These are phyloP conservation scores for Ogataea philodendri DNA, from an alignment of 805 yeast genomes.

Conservation along the genomic window DNA sequence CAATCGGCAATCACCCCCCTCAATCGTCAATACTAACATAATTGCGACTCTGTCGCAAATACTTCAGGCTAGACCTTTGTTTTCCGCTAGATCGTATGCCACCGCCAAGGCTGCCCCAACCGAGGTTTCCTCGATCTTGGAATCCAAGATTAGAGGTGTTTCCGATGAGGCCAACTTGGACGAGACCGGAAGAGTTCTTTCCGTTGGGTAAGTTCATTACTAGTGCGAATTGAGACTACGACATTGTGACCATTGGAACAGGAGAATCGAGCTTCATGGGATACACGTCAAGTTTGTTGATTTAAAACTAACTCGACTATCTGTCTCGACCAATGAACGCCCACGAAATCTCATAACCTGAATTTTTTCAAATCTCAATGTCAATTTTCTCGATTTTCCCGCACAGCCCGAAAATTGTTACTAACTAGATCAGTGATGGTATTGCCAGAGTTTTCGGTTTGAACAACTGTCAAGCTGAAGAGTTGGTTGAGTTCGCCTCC, in stretches of 20 bases:
- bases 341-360: constrained; percentile 31
- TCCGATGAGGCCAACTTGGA: constrained; percentile 95
- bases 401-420: constrained; percentile 24
- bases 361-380: constrained; percentile 6
- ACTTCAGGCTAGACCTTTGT: constrained; percentile 67
- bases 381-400: neutral
- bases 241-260: no score
- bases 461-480: constrained; percentile 99
- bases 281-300: constrained; percentile 3
- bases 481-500: constrained; percentile 97
- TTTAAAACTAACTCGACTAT: constrained; percentile 3
- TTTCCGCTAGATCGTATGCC: constrained; percentile 76
- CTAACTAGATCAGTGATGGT: constrained; percentile 82
- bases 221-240: constrained; percentile 1
- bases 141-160: constrained; percentile 99
- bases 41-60: constrained; percentile 11
- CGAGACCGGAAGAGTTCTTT: constrained; percentile 98
- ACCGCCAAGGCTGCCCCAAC: constrained; percentile 98
- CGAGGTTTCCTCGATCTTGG: constrained; percentile 98
- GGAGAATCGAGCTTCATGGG: no score
- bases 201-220: constrained; percentile 75
- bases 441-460: constrained; percentile 99
- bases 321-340: constrained; percentile 26
- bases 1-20: no score
- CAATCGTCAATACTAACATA: constrained; percentile 17